Conservation (phyloP, 257 asterid genomes). For the Petunia axillaris region DNA sequence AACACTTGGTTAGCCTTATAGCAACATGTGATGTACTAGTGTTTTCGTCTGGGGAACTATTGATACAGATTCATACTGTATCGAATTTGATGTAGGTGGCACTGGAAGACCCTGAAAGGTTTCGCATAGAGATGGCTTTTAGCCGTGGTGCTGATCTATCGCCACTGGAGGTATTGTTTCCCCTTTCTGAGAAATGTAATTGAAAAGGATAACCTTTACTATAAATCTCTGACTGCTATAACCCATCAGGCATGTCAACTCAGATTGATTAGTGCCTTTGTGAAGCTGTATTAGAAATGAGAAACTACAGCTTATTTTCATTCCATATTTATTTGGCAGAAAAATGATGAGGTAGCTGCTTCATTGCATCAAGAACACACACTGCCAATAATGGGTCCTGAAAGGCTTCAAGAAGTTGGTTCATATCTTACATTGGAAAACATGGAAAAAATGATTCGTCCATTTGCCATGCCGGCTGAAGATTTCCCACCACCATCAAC, state of each 20-base stretch:
- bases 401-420: slow-evolving; percentile 84
- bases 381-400: slow-evolving; percentile 88
- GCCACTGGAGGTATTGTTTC: slow-evolving; percentile 70
- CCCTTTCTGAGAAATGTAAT: slow-evolving; percentile 1
- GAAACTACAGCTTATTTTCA: not conserved
- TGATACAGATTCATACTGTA: slow-evolving; percentile 17
- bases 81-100: slow-evolving; percentile 57
- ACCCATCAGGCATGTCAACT: not conserved
- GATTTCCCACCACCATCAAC: slow-evolving; percentile 85
- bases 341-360: slow-evolving; percentile 63
- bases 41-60: not conserved
- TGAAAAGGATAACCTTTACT: not conserved
- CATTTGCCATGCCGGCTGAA: slow-evolving; percentile 94
- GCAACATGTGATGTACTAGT: not conserved
- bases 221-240: not conserved
- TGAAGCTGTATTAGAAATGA: not conserved
- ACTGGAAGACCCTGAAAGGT: slow-evolving; percentile 86
- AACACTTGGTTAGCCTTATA: slow-evolving; percentile 5
- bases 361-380: slow-evolving; percentile 87
- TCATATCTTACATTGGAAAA: slow-evolving; percentile 70
- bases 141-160: slow-evolving; percentile 95
- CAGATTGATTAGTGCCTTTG: not conserved
- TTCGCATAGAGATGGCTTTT: slow-evolving; percentile 79
- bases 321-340: slow-evolving; percentile 43
- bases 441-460: slow-evolving; percentile 81